Evolutionary conservation across 139 green algal genomes (phyloP), one percentile per base, ranked within the genome.

Genomic region (Volvox reticuliferus): DNA sequence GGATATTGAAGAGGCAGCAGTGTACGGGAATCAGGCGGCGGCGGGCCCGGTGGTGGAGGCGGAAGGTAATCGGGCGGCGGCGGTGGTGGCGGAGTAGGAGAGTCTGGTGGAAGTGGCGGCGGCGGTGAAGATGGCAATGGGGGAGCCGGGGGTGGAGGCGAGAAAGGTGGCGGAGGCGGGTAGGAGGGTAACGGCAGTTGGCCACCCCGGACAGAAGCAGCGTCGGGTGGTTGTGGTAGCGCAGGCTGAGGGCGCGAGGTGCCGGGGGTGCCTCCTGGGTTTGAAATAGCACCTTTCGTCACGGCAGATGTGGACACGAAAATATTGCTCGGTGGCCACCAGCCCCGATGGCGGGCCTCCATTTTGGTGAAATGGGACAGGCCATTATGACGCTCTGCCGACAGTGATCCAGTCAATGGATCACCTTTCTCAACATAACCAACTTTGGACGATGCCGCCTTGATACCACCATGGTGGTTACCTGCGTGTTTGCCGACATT

Each of bases 171-270:
- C 26, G 30, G 81, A 30, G 79, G 79, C 50, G 79, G 79, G 79
- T 44, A 44, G 13, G 22, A n/a, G 50, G 81, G 81, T 62, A 87
- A 62, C n/a, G 81, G 81, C 30, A 55, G 81, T 18, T 73, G 81
- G 26, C 12, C 36, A 35, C 71, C 33, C 33, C 33, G 65, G 65
- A 28, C 65, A 73, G 21, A 73, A 28, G 6, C 65, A 16, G 12
- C 16, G 65, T 16, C 6, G 65, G 21, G 21, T 12, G 65, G 6
- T 16, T 73, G 65, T 12, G 65, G 65, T 28, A 28, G 44, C 44
- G 44, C 44, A 55, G 44, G 9, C 44, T 55, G 44, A 55, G 44
- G 44, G 44, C 9, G 44, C 44, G 44, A 55, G 5, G 9, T 55
- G 44, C 5, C 5, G 44, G 44, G 5, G 44, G 44, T 5, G 44